Percentiles rank a stretch among this genome's conserved stretches.
phyloP scores from a whole-genome alignment of 2,329 filamentous ascomycete species.

The Cordyceps javanica region DNA sequence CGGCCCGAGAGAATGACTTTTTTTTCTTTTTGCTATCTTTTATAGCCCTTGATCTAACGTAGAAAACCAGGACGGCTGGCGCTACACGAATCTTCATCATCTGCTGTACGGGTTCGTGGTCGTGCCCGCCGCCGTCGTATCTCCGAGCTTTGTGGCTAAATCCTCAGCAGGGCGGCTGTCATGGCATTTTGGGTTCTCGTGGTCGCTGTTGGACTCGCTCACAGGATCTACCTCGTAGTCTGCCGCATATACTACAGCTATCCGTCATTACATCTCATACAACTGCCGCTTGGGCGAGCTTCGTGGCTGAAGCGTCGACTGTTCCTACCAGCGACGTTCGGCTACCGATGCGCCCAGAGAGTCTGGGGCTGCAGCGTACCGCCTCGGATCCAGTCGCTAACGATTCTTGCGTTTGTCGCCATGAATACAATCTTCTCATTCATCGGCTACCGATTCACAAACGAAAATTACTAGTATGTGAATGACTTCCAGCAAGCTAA shows the following conservation, averaged over 20 bases:
- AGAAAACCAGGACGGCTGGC: background rate
- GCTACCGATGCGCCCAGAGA: conserved; percentile 35
- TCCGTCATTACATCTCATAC: background rate
- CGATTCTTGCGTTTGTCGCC: conserved; percentile 30
- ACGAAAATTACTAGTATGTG: conserved; percentile 34
- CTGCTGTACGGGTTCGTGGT: conserved; percentile 3
- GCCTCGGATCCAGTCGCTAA: conserved; percentile 36
- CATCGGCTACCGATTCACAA: conserved; percentile 31
- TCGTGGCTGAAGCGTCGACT: conserved; percentile 29
- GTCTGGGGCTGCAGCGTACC: conserved; percentile 40
- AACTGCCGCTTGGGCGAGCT: background rate
- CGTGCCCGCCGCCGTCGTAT: background rate
- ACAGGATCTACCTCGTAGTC: background rate
- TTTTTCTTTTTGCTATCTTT: background rate
- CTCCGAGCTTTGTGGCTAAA: background rate
- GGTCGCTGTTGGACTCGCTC: background rate
- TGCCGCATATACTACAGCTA: background rate
- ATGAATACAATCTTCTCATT: conserved; percentile 33
- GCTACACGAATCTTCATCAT: background rate
- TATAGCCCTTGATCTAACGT: background rate
- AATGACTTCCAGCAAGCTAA: background rate
- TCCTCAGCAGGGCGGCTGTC: background rate
- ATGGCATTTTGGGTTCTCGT: conserved; percentile 1
- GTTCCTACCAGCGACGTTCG: conserved; percentile 36
- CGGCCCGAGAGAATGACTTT: too few species aligned